phyloP scores from a whole-genome alignment of 257 asterid genomes.

The Sherardia arvensis region DNA sequence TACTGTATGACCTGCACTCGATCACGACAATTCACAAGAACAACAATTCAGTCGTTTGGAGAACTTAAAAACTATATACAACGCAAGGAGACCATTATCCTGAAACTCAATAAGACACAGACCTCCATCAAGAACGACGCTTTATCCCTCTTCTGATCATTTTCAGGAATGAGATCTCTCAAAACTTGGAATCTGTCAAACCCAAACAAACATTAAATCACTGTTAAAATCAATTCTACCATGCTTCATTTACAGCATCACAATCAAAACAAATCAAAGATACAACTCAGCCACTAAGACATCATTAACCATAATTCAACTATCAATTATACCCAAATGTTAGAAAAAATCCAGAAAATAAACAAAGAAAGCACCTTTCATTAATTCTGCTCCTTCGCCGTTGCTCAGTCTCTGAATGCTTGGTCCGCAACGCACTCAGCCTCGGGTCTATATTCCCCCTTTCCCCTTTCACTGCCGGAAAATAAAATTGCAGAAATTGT shows the following conservation, averaged over 20 bases:
- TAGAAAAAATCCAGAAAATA: neutral
- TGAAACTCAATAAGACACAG: constrained; percentile 10
- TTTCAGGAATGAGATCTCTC: constrained; percentile 68
- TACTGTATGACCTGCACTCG: constrained; percentile 78
- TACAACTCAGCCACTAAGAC: neutral
- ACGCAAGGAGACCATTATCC: neutral
- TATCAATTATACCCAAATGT: neutral
- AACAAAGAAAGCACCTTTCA: constrained; percentile 43
- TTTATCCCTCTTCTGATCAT: constrained; percentile 71
- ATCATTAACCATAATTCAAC: neutral
- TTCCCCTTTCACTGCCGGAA: constrained; percentile 32
- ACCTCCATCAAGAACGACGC: constrained; percentile 90
- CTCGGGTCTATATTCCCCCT: constrained; percentile 41
- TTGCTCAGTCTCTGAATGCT: constrained; percentile 89
- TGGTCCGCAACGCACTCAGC: constrained; percentile 44
- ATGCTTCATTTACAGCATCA: neutral
- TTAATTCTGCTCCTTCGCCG: constrained; percentile 79
- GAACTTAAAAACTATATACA: neutral
- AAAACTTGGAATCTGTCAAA: constrained; percentile 60
- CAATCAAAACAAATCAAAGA: neutral
- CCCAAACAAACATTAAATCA: constrained; percentile 10
- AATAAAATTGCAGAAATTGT: neutral
- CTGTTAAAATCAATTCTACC: neutral
- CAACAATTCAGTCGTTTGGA: neutral
- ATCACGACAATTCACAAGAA: constrained; percentile 6